A percentile compares a stretch with the other conserved stretches of the same genome.
These are phyloP conservation scores for Ceratocystis diversiconidia DNA, from an alignment of 2,329 filamentous ascomycete genomes.

Conservation along the genomic window DNA sequence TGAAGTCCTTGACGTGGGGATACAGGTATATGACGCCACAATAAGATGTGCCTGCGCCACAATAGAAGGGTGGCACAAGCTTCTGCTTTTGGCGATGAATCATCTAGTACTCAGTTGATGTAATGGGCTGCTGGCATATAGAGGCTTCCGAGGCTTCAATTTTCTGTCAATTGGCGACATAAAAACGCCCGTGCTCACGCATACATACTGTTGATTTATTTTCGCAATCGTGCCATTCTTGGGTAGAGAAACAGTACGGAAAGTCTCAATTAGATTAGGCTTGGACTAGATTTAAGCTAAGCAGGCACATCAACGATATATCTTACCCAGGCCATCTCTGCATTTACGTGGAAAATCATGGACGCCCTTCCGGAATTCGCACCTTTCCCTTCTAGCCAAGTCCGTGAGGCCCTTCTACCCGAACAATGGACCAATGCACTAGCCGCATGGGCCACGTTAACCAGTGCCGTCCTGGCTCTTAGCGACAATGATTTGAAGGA, in stretches of 20 bases:
- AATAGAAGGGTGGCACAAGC: slow-evolving; percentile 2
- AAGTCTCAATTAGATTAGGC: neutral
- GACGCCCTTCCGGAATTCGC: slow-evolving; percentile 55
- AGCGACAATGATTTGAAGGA: slow-evolving; percentile 40
- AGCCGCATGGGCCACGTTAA: slow-evolving; percentile 59
- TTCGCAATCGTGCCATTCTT: neutral
- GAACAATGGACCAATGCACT: slow-evolving; percentile 67
- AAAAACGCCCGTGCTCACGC: neutral
- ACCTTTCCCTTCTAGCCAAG: slow-evolving; percentile 55
- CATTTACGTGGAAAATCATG: slow-evolving; percentile 24
- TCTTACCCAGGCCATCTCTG: neutral
- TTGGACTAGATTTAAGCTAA: neutral
- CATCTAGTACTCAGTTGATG: slow-evolving; percentile 2
- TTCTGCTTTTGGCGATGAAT: slow-evolving; percentile 12
- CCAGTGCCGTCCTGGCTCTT: slow-evolving; percentile 49
- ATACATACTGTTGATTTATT: neutral
- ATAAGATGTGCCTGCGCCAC: slow-evolving; percentile 7
- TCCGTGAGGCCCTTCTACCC: slow-evolving; percentile 50
- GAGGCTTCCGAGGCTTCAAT: neutral
- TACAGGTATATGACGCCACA: slow-evolving; percentile 5
- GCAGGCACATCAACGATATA: neutral
- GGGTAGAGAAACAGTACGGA: neutral
- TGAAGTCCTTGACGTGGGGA: neutral
- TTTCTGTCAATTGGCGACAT: neutral
- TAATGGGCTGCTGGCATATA: neutral